A percentile compares a stretch with the other conserved stretches of the same genome.
Conservation (phyloP, 768 basidiomycete genomes). For the Termitomyces sp. region DNA sequence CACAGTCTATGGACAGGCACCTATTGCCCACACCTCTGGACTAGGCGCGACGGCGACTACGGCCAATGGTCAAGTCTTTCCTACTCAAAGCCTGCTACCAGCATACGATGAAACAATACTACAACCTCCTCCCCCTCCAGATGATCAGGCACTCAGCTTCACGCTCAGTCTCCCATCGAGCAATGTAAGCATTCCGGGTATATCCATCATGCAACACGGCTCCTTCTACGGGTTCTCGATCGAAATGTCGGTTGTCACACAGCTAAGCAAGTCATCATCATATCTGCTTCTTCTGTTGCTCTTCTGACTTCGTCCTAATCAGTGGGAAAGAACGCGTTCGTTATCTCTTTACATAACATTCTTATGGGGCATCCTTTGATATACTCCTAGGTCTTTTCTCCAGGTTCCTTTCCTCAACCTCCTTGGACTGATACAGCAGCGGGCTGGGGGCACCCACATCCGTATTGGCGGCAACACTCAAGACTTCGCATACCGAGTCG, state of each 20-base stretch:
- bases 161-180: conserved; percentile 33
- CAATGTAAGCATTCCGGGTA: conserved; percentile 23
- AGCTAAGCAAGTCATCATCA: conserved; percentile 48
- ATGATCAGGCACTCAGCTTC: conserved; percentile 37
- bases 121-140: conserved; percentile 42
- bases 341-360: neutral
- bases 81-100: conserved; percentile 29
- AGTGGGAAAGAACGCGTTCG: conserved; percentile 53
- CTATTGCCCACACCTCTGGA: conserved; percentile 16
- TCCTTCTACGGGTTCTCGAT: conserved; percentile 72
- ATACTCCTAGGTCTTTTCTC: conserved; percentile 35
- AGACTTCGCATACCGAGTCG: conserved; percentile 41
- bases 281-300: neutral
- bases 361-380: conserved; percentile 1
- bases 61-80: conserved; percentile 17
- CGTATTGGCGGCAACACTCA: conserved; percentile 66
- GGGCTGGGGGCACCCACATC: conserved; percentile 48
- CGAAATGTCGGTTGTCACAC: conserved; percentile 67
- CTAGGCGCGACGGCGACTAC: conserved; percentile 3
- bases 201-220: conserved; percentile 38
- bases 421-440: conserved; percentile 49
- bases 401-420: conserved; percentile 61
- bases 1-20: conserved; percentile 28
- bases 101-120: conserved; percentile 50
- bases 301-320: neutral